Base-by-base conservation (phyloP, 371 early-diverging fungal genomes). In the Mortierella sp. region DNA sequence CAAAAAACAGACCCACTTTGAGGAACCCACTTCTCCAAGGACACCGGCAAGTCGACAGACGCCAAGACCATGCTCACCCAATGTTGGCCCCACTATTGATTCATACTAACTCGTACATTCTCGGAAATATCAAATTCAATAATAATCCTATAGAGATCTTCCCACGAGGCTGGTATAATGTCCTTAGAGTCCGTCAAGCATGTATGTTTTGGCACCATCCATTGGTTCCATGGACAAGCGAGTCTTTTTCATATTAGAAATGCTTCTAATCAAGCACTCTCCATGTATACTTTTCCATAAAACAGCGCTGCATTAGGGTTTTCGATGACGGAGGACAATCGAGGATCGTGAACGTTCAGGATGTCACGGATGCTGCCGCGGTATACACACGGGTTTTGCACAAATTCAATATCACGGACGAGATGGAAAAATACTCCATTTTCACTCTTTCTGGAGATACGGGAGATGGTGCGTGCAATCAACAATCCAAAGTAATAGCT, bases 251-350 rank as follows among this genome's bases (percentile, higher is more conserved):
- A 36, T 3, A 4, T 36, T 36, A 6, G 36, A 36, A 21, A 48
- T 28, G 24, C 11, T 59, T 19, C 10, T 52, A 19, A 45, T 28
- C 58, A 36, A 33, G 33, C 36, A 0, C 64, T 62, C 21, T 13
- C 3, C 7, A 4, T 43, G 16, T 43, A 1, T 15, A 13, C 19
- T 53, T 63, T 33, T 4, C 32, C 45, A 16, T 15, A 5, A 40
- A 62, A 75, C 67, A 88, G 87, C 85, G 89, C 47, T 91, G 89
- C 53, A 90, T 93, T 43, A 87, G 89, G 66, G 93, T 93, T 8
- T 88, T 89, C 84, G 92, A 92, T 15, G 92, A 92, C 53, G 91
- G 90, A 55, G 88, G 90, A 9, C 91, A 93, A 72, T 87, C 89
- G 6, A 87, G 91, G 45, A 89, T 91, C 41, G 91, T 93, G 24